These are phyloP conservation scores for Trametes gibbosa DNA, from an alignment of 768 basidiomycete species.

Conservation along the genomic window DNA sequence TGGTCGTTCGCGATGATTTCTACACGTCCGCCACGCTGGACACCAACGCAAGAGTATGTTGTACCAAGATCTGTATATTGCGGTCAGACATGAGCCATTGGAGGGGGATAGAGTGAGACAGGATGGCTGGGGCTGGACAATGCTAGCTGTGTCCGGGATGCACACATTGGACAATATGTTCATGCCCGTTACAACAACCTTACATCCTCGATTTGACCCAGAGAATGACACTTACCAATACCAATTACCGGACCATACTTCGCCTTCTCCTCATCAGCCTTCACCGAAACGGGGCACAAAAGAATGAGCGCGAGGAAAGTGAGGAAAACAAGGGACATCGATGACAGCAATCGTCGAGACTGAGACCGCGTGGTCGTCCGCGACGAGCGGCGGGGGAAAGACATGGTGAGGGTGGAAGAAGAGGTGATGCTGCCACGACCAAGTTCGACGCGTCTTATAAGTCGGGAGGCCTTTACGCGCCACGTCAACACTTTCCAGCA, in stretches of 20 bases:
- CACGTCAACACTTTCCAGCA: slow-evolving; percentile 23
- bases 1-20: slow-evolving; percentile 47
- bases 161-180: not conserved
- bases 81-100: slow-evolving; percentile 19
- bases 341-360: slow-evolving; percentile 52
- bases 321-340: slow-evolving; percentile 50
- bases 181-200: too few species aligned
- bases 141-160: not conserved
- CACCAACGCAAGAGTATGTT: slow-evolving; percentile 88
- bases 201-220: too few species aligned
- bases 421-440: slow-evolving; percentile 5
- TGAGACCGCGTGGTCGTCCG: slow-evolving; percentile 59
- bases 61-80: slow-evolving; percentile 77
- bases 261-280: slow-evolving; percentile 58
- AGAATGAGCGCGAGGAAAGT: slow-evolving; percentile 67
- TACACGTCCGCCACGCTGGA: slow-evolving; percentile 46
- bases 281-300: slow-evolving; percentile 60
- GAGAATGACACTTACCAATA: slow-evolving; percentile 57
- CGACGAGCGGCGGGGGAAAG: slow-evolving; percentile 42
- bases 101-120: too few species aligned
- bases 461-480: slow-evolving; percentile 10
- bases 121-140: not conserved
- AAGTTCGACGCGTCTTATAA: slow-evolving; percentile 18
- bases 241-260: slow-evolving; percentile 94
- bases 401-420: slow-evolving; percentile 25